These are phyloP conservation scores for Vitis riparia DNA, from an alignment of 164 flowering plant genomes.

Conservation along the genomic window DNA sequence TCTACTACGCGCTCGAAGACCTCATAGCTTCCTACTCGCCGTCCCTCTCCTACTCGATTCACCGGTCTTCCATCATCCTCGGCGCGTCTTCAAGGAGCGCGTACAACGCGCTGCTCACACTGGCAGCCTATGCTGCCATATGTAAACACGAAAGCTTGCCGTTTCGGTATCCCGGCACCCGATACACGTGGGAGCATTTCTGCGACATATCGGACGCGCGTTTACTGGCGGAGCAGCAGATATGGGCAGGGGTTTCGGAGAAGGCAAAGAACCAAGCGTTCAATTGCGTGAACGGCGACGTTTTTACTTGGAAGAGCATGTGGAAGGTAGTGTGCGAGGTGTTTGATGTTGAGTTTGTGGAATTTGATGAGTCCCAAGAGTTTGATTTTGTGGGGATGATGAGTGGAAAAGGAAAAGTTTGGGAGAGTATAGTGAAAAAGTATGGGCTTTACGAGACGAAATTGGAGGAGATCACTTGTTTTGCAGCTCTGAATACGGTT, in stretches of 20 bases:
- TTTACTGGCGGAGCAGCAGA: slow-evolving; percentile 32
- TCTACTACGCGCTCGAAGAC: slow-evolving; percentile 37
- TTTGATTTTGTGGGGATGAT: slow-evolving; percentile 21
- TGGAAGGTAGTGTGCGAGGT: slow-evolving; percentile 25
- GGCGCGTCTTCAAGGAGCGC: slow-evolving; percentile 31
- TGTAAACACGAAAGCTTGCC: slow-evolving; percentile 23
- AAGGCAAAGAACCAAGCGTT: slow-evolving; percentile 38
- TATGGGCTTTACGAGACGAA: slow-evolving; percentile 23
- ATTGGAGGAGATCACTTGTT: slow-evolving; percentile 20
- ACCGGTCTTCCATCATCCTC: slow-evolving; percentile 31
- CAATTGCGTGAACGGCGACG: slow-evolving; percentile 36
- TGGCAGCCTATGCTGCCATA: slow-evolving; percentile 20
- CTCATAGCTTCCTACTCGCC: slow-evolving; percentile 19
- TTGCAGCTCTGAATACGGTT: slow-evolving; percentile 7
- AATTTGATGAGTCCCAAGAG: slow-evolving; percentile 16
- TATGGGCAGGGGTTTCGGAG: slow-evolving; percentile 29
- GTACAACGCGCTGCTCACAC: slow-evolving; percentile 22
- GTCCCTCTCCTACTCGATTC: slow-evolving; percentile 27
- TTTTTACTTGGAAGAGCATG: slow-evolving; percentile 30
- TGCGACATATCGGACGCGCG: slow-evolving; percentile 26
- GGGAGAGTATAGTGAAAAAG: slow-evolving; percentile 24
- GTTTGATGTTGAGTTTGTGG: slow-evolving; percentile 21
- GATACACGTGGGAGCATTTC: slow-evolving; percentile 40
- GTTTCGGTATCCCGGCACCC: slow-evolving; percentile 30
- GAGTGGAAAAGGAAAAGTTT: slow-evolving; percentile 22